A percentile compares a stretch with the other conserved stretches of the same genome.
These are phyloP conservation scores for Sporothrix globosa DNA, from an alignment of 2,329 filamentous ascomycete genomes.

Conservation along the genomic window DNA sequence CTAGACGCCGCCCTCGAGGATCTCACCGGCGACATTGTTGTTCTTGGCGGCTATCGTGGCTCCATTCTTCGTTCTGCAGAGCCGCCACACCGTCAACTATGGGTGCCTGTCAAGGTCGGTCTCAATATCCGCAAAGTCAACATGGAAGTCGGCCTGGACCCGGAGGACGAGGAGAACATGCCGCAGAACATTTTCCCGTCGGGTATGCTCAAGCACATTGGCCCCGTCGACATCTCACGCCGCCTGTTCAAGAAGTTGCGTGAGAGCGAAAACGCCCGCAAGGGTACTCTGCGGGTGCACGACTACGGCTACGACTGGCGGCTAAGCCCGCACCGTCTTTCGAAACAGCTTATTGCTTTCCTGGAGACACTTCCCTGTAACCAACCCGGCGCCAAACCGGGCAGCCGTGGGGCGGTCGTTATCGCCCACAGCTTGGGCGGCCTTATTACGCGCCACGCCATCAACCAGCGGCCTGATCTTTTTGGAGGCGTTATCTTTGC, in stretches of 20 bases:
- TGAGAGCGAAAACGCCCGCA: slow-evolving; percentile 71
- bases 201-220: slow-evolving; percentile 89
- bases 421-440: slow-evolving; percentile 88
- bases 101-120: slow-evolving; percentile 92
- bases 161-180: slow-evolving; percentile 82
- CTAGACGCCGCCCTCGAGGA: slow-evolving; percentile 62
- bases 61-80: slow-evolving; percentile 85
- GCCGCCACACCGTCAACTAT: slow-evolving; percentile 81
- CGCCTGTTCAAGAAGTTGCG: slow-evolving; percentile 77
- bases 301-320: slow-evolving; percentile 97
- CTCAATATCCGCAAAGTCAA: slow-evolving; percentile 90
- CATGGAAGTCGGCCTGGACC: slow-evolving; percentile 79
- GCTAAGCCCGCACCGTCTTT: slow-evolving; percentile 77
- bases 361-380: slow-evolving; percentile 77
- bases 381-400: slow-evolving; percentile 48
- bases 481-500: slow-evolving; percentile 86
- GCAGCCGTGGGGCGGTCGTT: slow-evolving; percentile 68
- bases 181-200: slow-evolving; percentile 80
- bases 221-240: slow-evolving; percentile 85
- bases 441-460: slow-evolving; percentile 82
- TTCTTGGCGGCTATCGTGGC: slow-evolving; percentile 88
- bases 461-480: slow-evolving; percentile 82
- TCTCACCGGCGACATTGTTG: slow-evolving; percentile 80
- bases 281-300: slow-evolving; percentile 75
- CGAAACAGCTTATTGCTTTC: slow-evolving; percentile 70